phyloP scores from a whole-genome alignment of 768 basidiomycete genomes.

The Gloeophyllum trabeum region DNA sequence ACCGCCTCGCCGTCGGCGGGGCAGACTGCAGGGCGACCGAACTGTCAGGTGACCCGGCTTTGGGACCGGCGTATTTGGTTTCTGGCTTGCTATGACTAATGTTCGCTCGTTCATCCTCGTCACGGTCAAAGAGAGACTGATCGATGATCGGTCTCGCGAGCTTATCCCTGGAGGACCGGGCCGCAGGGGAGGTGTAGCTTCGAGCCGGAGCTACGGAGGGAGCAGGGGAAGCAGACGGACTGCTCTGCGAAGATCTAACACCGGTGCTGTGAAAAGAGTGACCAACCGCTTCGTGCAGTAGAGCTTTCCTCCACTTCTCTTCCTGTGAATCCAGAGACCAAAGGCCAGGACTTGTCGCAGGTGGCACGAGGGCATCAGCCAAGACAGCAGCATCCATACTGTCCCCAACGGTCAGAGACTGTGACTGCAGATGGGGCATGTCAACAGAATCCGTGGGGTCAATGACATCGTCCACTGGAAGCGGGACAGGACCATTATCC shows the following conservation, averaged over 20 bases:
- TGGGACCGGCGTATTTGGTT: not conserved
- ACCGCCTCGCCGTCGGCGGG: slow-evolving; percentile 15
- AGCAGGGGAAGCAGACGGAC: slow-evolving; percentile 21
- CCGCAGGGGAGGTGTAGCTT: too few relatives aligned
- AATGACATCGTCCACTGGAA: slow-evolving; percentile 43
- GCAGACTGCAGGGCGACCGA: too few relatives aligned
- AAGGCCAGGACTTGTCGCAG: slow-evolving; percentile 48
- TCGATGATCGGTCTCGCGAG: slow-evolving; percentile 34
- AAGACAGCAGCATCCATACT: slow-evolving; percentile 68
- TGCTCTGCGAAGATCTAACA: slow-evolving; percentile 28
- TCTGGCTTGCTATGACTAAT: too few relatives aligned
- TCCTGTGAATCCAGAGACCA: slow-evolving; percentile 43
- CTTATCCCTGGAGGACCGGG: not conserved
- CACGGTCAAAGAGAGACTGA: slow-evolving; percentile 20
- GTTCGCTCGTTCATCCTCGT: too few relatives aligned
- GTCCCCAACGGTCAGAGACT: slow-evolving; percentile 65
- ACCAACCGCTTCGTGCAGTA: slow-evolving; percentile 70
- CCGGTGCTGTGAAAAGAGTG: slow-evolving; percentile 56
- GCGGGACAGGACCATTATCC: slow-evolving; percentile 26
- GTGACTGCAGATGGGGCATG: slow-evolving; percentile 65
- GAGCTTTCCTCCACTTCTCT: slow-evolving; percentile 64
- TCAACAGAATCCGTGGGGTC: slow-evolving; percentile 83
- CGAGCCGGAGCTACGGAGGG: slow-evolving; percentile 17
- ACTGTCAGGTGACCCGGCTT: too few relatives aligned
- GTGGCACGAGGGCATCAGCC: slow-evolving; percentile 63